phyloP scores from a whole-genome alignment of 1,139 yeast species.

The Wickerhamomyces sp. region DNA sequence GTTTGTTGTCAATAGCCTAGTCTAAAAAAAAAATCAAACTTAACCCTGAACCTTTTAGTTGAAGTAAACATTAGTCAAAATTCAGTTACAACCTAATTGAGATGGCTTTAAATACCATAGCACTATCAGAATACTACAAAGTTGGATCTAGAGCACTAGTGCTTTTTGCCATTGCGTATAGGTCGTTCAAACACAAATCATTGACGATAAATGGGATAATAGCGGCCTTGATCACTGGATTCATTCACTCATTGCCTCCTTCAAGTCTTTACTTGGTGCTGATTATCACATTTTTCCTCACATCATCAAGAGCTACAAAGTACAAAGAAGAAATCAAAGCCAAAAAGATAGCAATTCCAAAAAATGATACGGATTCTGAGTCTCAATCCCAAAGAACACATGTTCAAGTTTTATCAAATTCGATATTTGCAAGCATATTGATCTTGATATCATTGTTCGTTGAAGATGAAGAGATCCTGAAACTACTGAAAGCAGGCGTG shows the following conservation, averaged over 20 bases:
- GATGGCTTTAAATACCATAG: no score
- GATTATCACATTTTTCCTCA: slow-evolving; percentile 33
- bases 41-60: no score
- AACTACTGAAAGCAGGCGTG: slow-evolving; percentile 27
- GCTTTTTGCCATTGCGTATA: slow-evolving; percentile 14
- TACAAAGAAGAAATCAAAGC: slow-evolving; percentile 23
- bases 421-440: slow-evolving; percentile 30
- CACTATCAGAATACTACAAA: no score
- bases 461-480: slow-evolving; percentile 3
- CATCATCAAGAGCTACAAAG: slow-evolving; percentile 39
- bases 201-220: slow-evolving; percentile 33
- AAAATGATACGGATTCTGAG: slow-evolving; percentile 11
- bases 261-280: slow-evolving; percentile 30
- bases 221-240: slow-evolving; percentile 35
- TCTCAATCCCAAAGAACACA: slow-evolving; percentile 29
- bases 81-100: no score
- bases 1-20: no score
- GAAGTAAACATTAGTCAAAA: no score
- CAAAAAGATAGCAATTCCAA: slow-evolving; percentile 21
- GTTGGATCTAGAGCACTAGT: slow-evolving; percentile 8
- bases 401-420: slow-evolving; percentile 39
- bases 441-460: slow-evolving; percentile 7
- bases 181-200: slow-evolving; percentile 31
- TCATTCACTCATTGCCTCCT: slow-evolving; percentile 35
- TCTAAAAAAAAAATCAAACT: no score